Percentiles rank a stretch among this genome's conserved stretches.
phyloP scores from a whole-genome alignment of 2,329 filamentous ascomycete genomes.

The Calonectria pteridis region DNA sequence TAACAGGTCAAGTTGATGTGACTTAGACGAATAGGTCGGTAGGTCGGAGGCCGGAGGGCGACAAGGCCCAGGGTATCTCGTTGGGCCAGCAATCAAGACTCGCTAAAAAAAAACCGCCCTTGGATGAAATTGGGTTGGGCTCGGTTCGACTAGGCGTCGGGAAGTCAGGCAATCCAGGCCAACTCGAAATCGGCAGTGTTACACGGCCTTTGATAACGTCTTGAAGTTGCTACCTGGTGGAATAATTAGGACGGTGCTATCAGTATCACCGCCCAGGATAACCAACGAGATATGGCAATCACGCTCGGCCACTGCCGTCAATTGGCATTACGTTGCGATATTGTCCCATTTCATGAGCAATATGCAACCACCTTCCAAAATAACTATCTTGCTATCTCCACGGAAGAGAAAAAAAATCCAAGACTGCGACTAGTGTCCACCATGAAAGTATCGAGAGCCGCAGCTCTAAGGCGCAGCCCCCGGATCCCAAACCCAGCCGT shows the following conservation, averaged over 20 bases:
- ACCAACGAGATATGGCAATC: constrained; percentile 18
- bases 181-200: background rate
- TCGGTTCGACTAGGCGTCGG: constrained; percentile 14
- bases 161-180: constrained; percentile 10
- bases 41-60: background rate
- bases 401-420: constrained; percentile 3
- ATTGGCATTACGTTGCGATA: constrained; percentile 25
- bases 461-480: constrained; percentile 26
- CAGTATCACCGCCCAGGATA: background rate
- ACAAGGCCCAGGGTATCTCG: constrained; percentile 31
- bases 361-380: constrained; percentile 3
- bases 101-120: constrained; percentile 27
- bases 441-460: constrained; percentile 20
- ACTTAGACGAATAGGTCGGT: constrained; percentile 11
- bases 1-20: constrained; percentile 3
- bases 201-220: constrained; percentile 25
- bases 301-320: constrained; percentile 16
- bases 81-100: constrained; percentile 22
- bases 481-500: constrained; percentile 15
- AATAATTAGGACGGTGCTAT: background rate
- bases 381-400: constrained; percentile 7
- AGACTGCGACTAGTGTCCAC: background rate
- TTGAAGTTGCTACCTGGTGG: constrained; percentile 7
- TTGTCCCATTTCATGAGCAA: constrained; percentile 23
- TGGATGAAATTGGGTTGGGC: constrained; percentile 18